Percentiles rank a stretch among this genome's conserved stretches.
These are phyloP conservation scores for Sordariomycetes sp. DNA, from an alignment of 2,329 filamentous ascomycete species.

Conservation along the genomic window DNA sequence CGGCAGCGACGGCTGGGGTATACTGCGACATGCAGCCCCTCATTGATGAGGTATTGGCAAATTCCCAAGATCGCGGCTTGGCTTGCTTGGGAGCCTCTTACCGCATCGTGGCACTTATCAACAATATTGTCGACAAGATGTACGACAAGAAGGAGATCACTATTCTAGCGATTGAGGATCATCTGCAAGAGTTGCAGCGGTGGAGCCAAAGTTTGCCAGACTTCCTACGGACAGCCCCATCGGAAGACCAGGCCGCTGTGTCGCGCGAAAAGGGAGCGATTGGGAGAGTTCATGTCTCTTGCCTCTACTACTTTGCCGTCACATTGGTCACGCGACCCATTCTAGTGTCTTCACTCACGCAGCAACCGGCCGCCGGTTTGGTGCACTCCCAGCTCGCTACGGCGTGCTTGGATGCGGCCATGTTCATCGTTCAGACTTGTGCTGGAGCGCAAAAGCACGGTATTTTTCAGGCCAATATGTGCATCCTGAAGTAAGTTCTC, in stretches of 20 bases:
- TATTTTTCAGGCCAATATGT: slow-evolving; percentile 44
- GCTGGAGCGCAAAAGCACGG: slow-evolving; percentile 33
- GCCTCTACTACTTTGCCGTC: slow-evolving; percentile 49
- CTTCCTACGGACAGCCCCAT: slow-evolving; percentile 14
- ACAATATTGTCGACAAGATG: slow-evolving; percentile 30
- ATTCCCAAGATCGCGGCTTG: slow-evolving; percentile 11
- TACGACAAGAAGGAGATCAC: slow-evolving; percentile 27
- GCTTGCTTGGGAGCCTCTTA: slow-evolving; percentile 29
- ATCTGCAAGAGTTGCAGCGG: slow-evolving; percentile 29
- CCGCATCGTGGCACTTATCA: slow-evolving; percentile 30
- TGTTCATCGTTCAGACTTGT: slow-evolving; percentile 46
- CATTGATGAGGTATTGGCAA: slow-evolving; percentile 11
- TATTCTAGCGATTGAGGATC: slow-evolving; percentile 23
- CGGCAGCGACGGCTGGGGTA: slow-evolving; percentile 22
- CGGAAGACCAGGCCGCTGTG: not conserved
- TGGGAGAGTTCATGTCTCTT: slow-evolving; percentile 44
- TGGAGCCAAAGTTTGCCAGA: slow-evolving; percentile 36
- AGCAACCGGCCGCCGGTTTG: slow-evolving; percentile 19
- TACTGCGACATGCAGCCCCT: slow-evolving; percentile 14
- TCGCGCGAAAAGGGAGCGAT: slow-evolving; percentile 24
- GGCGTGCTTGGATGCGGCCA: slow-evolving; percentile 45
- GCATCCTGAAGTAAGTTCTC: slow-evolving; percentile 43
- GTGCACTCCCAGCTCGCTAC: slow-evolving; percentile 30
- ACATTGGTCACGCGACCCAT: slow-evolving; percentile 48
- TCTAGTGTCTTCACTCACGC: slow-evolving; percentile 38